Conservation (phyloP, 2,329 filamentous ascomycete genomes). For the Tolypocladium amazonense region DNA sequence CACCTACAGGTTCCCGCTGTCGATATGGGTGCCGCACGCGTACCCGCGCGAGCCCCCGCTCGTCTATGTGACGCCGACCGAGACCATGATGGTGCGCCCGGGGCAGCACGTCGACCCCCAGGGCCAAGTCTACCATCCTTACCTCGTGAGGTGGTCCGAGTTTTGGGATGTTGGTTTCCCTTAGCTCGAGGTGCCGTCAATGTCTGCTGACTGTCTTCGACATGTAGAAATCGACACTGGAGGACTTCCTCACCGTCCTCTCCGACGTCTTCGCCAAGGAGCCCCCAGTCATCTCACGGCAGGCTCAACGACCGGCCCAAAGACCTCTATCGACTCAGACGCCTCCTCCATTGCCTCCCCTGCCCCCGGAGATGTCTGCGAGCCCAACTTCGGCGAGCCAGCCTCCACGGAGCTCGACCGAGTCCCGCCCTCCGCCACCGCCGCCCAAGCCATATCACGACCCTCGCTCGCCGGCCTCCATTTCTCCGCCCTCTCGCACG, state of each 20-base stretch:
- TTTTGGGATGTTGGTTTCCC: conserved; percentile 69
- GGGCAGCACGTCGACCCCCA: conserved; percentile 94
- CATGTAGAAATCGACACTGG: conserved; percentile 64
- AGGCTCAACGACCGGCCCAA: conserved; percentile 35
- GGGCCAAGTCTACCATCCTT: conserved; percentile 90
- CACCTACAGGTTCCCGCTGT: conserved; percentile 83
- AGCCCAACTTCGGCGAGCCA: conserved; percentile 27
- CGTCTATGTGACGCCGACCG: conserved; percentile 78
- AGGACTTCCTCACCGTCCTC: conserved; percentile 74
- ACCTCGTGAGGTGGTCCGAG: conserved; percentile 78
- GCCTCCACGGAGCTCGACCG: conserved; percentile 17
- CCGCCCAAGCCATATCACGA: conserved; percentile 32
- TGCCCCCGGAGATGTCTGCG: conserved; percentile 52
- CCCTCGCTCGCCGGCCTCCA: conserved; percentile 10
- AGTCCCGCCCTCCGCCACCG: conserved; percentile 35
- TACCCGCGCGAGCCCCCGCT: conserved; percentile 83
- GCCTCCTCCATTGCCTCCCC: conserved; percentile 61
- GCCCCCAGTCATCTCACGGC: conserved; percentile 75
- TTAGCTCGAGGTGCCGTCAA: neutral
- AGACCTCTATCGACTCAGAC: conserved; percentile 19
- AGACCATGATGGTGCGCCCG: conserved; percentile 79
- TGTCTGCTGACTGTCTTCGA: conserved; percentile 1
- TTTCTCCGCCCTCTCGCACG: conserved; percentile 16
- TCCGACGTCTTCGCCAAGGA: conserved; percentile 89
- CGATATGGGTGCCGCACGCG: conserved; percentile 83